These are phyloP conservation scores for Kokia cookei DNA, from an alignment of 441 rosid species.

Conservation along the genomic window DNA sequence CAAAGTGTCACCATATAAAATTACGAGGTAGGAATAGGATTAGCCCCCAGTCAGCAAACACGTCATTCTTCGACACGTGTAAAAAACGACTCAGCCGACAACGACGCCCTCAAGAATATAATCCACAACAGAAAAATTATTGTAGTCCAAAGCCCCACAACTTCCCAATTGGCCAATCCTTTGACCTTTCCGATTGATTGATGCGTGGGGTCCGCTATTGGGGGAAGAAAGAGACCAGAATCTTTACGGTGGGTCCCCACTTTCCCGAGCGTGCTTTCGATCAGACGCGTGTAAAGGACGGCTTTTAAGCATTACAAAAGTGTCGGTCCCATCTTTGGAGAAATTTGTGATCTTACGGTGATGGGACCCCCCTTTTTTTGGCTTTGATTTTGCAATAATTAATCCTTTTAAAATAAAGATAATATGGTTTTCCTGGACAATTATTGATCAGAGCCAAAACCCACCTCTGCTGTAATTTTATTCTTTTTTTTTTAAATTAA, in stretches of 20 bases:
- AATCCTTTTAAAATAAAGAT: no score
- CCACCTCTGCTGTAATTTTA: no score
- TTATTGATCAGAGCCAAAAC: no score
- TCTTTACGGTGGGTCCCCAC: slow-evolving; percentile 9
- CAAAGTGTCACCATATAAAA: not conserved
- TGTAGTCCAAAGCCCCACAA: slow-evolving; percentile 6
- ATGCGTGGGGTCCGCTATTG: not conserved
- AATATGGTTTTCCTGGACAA: no score
- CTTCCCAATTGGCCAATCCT: slow-evolving; percentile 9
- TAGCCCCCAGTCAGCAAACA: not conserved
- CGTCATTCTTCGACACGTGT: not conserved
- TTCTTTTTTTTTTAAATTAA: no score
- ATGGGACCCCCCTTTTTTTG: not conserved
- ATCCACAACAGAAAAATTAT: slow-evolving; percentile 5
- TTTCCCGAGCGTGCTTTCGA: not conserved
- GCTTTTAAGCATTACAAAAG: not conserved
- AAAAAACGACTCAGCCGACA: not conserved
- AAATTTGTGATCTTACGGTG: not conserved
- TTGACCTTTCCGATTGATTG: slow-evolving; percentile 13
- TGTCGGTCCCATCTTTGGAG: not conserved
- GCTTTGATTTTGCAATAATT: not conserved
- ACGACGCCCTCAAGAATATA: not conserved
- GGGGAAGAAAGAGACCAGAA: slow-evolving; percentile 2
- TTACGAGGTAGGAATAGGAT: not conserved
- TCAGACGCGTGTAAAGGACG: slow-evolving; percentile 4